Evolutionary conservation across 805 yeast genomes (phyloP).

Genomic region (Pichia occidentalis): DNA sequence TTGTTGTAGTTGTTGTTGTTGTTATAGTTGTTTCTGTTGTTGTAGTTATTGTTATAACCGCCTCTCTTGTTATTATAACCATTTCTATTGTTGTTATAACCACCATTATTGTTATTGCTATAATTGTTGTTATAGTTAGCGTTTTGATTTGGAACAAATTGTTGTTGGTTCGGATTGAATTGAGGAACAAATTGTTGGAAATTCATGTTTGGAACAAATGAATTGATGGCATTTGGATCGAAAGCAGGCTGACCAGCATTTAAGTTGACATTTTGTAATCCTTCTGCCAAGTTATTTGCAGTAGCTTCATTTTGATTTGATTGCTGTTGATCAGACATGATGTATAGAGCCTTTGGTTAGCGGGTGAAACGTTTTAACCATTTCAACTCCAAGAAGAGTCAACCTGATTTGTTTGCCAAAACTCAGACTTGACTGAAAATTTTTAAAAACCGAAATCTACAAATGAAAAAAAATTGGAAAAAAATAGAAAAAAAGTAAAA

Average conservation of each 20-base stretch:
- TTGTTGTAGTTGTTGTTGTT: slow-evolving; percentile 20
- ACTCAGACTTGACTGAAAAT: background rate
- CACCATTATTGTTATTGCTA: slow-evolving; percentile 5
- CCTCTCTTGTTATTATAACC: slow-evolving; percentile 23
- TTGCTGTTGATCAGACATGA: slow-evolving; percentile 24
- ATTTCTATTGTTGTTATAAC: slow-evolving; percentile 20
- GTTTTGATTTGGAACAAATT: slow-evolving; percentile 3
- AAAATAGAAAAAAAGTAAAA: slow-evolving; percentile 1
- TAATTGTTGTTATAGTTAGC: slow-evolving; percentile 13
- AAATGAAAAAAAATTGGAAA: background rate
- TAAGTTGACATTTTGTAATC: slow-evolving; percentile 38
- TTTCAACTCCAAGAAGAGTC: background rate
- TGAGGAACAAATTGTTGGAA: slow-evolving; percentile 35
- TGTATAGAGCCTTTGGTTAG: background rate
- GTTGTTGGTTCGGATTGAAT: slow-evolving; percentile 27
- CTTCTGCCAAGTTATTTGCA: slow-evolving; percentile 39
- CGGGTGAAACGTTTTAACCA: background rate
- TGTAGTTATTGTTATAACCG: slow-evolving; percentile 25
- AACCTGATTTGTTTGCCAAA: background rate
- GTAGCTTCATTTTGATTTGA: slow-evolving; percentile 30
- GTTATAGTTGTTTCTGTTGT: slow-evolving; percentile 19
- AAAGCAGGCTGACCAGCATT: slow-evolving; percentile 31
- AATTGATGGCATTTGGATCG: slow-evolving; percentile 44
- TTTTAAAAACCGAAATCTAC: background rate
- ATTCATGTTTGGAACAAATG: slow-evolving; percentile 41